Percentiles rank a stretch among this genome's conserved stretches.
phyloP scores from a whole-genome alignment of 768 basidiomycete genomes.

The Amanita fuliginea region DNA sequence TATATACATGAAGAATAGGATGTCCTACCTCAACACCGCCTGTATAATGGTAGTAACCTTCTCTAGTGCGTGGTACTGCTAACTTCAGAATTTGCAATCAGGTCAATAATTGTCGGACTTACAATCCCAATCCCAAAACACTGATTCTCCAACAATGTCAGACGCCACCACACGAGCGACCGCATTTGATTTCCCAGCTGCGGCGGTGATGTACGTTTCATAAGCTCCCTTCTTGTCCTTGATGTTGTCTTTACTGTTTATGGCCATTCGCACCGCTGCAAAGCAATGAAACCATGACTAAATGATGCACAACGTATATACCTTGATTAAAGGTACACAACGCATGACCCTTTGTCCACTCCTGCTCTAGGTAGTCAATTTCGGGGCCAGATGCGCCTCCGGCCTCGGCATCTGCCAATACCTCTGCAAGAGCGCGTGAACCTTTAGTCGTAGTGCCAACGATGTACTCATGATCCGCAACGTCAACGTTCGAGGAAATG shows the following conservation, averaged over 20 bases:
- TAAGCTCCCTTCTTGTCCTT: constrained; percentile 44
- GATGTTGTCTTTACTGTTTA: constrained; percentile 32
- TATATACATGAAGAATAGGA: background rate
- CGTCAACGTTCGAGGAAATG: constrained; percentile 75
- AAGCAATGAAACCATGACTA: background rate
- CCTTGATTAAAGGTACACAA: constrained; percentile 83
- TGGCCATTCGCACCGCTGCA: constrained; percentile 50
- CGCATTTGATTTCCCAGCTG: constrained; percentile 55
- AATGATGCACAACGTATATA: constrained; percentile 16
- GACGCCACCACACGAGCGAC: constrained; percentile 66
- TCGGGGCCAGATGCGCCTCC: constrained; percentile 54
- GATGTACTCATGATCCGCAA: constrained; percentile 73
- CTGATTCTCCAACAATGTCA: constrained; percentile 55
- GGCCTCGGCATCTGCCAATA: constrained; percentile 55
- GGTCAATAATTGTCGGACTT: constrained; percentile 16
- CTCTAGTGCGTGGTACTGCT: constrained; percentile 74
- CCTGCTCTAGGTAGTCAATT: constrained; percentile 60
- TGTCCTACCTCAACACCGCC: constrained; percentile 57
- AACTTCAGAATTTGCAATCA: constrained; percentile 1
- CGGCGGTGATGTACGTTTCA: constrained; percentile 46
- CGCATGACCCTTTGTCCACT: constrained; percentile 60
- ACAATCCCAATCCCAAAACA: constrained; percentile 92
- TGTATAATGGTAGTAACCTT: constrained; percentile 85
- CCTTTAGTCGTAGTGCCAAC: constrained; percentile 44
- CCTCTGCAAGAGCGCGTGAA: constrained; percentile 52